A percentile compares a stretch with the other conserved stretches of the same genome.
Evolutionary conservation across 495 filamentous ascomycete genomes (phyloP).

Genomic region (Chaetomidium leptoderma): DNA sequence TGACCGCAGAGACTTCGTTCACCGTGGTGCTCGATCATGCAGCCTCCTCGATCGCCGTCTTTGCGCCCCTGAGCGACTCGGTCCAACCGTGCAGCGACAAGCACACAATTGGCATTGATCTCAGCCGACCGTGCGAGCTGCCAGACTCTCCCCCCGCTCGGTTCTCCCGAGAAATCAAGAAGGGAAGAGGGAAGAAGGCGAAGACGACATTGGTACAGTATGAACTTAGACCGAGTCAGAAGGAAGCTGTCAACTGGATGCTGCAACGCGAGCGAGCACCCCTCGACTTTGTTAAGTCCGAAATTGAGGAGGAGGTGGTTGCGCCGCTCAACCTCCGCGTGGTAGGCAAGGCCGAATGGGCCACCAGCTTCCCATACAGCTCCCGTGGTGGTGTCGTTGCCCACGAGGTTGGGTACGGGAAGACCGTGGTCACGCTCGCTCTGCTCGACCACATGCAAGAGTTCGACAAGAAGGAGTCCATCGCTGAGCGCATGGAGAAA

Average conservation of each 20-base stretch:
- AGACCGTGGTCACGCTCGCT: constrained; percentile 69
- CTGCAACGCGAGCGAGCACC: constrained; percentile 51
- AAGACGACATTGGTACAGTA: background rate
- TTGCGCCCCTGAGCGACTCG: background rate
- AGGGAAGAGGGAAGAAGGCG: background rate
- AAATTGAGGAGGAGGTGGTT: constrained; percentile 64
- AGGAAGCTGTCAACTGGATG: constrained; percentile 57
- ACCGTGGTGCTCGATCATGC: constrained; percentile 17
- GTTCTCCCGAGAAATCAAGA: background rate
- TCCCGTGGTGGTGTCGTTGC: constrained; percentile 68
- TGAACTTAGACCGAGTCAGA: constrained; percentile 22
- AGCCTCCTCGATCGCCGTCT: background rate
- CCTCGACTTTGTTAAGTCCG: constrained; percentile 55
- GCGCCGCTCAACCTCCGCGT: constrained; percentile 57
- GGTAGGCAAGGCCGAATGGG: constrained; percentile 52
- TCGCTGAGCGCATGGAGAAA: constrained; percentile 13
- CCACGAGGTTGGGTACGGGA: constrained; percentile 77
- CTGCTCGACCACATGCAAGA: constrained; percentile 52
- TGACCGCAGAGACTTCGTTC: background rate
- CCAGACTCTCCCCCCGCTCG: background rate
- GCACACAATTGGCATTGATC: constrained; percentile 3
- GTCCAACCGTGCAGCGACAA: constrained; percentile 9
- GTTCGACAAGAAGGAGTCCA: constrained; percentile 23
- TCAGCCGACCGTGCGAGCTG: background rate
- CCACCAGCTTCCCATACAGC: constrained; percentile 28